Base-by-base conservation (phyloP, 768 basidiomycete genomes). In the Candolleomyces eurysporus region DNA sequence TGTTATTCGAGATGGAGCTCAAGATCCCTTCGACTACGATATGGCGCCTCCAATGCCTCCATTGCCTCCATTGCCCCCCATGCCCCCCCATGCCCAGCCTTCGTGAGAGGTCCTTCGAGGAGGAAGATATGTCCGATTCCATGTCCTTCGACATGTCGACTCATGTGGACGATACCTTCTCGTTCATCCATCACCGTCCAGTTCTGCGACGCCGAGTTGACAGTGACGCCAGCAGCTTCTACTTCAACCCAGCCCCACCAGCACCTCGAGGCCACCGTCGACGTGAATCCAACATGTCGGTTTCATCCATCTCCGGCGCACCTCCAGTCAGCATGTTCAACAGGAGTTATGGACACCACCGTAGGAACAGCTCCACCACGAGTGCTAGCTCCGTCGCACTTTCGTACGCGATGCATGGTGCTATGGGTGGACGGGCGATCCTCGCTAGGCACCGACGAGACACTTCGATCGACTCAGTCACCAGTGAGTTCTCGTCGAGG, bases 171-270 rank as follows among this genome's bases (percentile, higher is more conserved):
- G 90, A 92, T 61, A 91, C 90, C 0, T 92, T 92, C 71, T 84
- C 84, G 0, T 92, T 89, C 78, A 64, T 82, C 4, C 68, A 67
- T 14, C 74, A 74, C 32, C 68, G 70, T 57, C 76, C 72, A 1
- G 78, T 71, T 26, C 80, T 82, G 22, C 36, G 63, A 26, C 58
- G 53, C 19, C 82, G 90, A 10, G 84, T 90, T 13, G 90, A 89
- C 31, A 91, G 89, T 58, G 90, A 92, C 65, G 82, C 86, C 0
- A 91, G 90, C 0, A 91, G 87, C 69, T 91, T 91, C 75, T 91
- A 89, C 66, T 89, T 89, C 82, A 76, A 80, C 2, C 61, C 64
- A 8, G 81, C 50, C 45, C 83, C 82, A 30, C 82, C 82, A 14
- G 87, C 88, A 26, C 89, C 90, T 0, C 80, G 79, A 53, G 73